Conservation (phyloP, 495 filamentous ascomycete species). For the Penicillium ochrochloron region DNA sequence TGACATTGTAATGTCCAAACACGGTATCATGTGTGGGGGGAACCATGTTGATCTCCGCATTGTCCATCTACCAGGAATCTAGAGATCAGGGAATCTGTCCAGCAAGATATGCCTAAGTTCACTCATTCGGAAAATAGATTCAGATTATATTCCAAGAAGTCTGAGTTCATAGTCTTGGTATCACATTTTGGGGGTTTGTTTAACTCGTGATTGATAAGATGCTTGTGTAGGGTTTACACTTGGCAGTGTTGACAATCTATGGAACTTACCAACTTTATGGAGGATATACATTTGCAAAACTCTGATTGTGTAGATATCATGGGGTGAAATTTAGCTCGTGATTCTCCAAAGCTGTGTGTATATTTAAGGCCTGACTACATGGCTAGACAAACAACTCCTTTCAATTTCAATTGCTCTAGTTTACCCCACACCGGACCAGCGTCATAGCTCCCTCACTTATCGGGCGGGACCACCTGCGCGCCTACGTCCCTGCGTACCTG, state of each 20-base stretch:
- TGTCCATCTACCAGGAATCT: too few relatives aligned
- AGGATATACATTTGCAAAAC: not conserved
- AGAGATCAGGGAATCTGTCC: not conserved
- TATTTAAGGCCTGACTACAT: not conserved
- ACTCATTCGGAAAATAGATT: too few relatives aligned
- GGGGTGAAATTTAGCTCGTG: too few relatives aligned
- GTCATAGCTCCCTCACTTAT: conserved; percentile 16
- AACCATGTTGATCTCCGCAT: conserved; percentile 20
- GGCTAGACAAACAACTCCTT: not conserved
- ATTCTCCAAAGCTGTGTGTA: not conserved
- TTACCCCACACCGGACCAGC: conserved; percentile 14
- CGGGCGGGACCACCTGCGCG: conserved; percentile 10
- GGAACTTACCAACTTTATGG: not conserved
- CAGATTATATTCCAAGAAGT: too few relatives aligned
- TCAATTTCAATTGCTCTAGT: not conserved
- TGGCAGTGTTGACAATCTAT: not conserved
- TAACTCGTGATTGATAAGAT: not conserved
- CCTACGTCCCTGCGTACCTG: not conserved
- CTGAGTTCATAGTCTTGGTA: not conserved
- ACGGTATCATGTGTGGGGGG: conserved; percentile 13
- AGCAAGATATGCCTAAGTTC: too few relatives aligned
- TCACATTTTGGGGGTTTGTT: not conserved
- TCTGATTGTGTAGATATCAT: not conserved
- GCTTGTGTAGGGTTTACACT: not conserved
- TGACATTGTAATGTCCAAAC: conserved; percentile 9